A percentile compares a stretch with the other conserved stretches of the same genome.
Conservation (phyloP, 352 stramenopile genomes). For the Phytophthora litchii region DNA sequence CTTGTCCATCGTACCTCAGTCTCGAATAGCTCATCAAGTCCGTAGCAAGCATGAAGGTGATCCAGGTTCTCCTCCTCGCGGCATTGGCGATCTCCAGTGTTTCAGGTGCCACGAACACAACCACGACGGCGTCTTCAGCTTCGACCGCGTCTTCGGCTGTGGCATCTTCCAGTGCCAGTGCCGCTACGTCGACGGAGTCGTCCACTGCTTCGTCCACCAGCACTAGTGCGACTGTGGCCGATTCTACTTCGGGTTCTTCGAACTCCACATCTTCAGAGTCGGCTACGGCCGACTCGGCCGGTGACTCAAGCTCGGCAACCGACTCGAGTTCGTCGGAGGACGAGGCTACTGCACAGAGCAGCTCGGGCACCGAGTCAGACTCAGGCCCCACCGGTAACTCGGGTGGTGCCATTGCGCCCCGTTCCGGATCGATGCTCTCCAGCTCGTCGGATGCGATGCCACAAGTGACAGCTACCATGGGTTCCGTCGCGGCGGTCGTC, state of each 20-base stretch:
- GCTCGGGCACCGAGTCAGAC: constrained; percentile 21
- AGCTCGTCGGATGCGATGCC: constrained; percentile 31
- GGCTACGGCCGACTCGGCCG: constrained; percentile 11
- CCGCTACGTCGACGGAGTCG: constrained; percentile 5
- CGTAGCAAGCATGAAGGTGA: constrained; percentile 32
- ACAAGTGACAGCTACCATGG: constrained; percentile 14
- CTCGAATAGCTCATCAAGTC: constrained; percentile 15
- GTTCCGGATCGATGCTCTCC: constrained; percentile 23
- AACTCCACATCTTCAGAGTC: constrained; percentile 6
- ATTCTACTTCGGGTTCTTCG: constrained; percentile 5
- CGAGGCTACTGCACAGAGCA: constrained; percentile 22
- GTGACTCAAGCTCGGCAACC: constrained; percentile 6
- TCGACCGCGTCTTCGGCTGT: constrained; percentile 10
- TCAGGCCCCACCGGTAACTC: constrained; percentile 22
- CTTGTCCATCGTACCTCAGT: constrained; percentile 13
- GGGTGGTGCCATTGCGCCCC: constrained; percentile 36
- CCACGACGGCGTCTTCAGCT: constrained; percentile 2
- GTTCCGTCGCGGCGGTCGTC: constrained; percentile 14
- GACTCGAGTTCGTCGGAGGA: constrained; percentile 16
- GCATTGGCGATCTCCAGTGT: constrained; percentile 32
- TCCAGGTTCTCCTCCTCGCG: constrained; percentile 36
- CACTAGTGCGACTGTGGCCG: constrained; percentile 4
- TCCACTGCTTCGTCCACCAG: constrained; percentile 14
- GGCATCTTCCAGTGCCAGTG: constrained; percentile 19
- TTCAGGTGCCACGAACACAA: constrained; percentile 19